A percentile compares a stretch with the other conserved stretches of the same genome.
Evolutionary conservation across 345 rosid genomes (phyloP).

Genomic region (Arabidopsis thaliana): DNA sequence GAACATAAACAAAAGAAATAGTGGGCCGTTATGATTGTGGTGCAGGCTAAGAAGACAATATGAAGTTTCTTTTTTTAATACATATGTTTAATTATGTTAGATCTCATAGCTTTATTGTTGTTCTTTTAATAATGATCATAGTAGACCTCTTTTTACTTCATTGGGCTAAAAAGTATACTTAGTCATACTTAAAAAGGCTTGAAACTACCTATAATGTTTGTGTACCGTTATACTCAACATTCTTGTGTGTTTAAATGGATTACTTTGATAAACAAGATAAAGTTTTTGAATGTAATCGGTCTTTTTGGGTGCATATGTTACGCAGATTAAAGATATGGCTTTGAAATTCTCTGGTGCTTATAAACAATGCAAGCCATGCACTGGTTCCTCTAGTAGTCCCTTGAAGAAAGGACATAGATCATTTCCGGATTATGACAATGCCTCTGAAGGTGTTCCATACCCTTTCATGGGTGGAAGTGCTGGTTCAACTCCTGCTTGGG

Average conservation of each 20-base stretch:
- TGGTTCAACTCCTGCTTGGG: conserved; percentile 96
- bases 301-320: conserved; percentile 15
- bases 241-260: background rate
- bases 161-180: conserved; percentile 2
- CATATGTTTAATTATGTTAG: conserved; percentile 12
- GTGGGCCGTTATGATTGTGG: conserved; percentile 31
- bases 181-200: conserved; percentile 4
- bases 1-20: conserved; percentile 17
- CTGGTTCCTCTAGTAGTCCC: conserved; percentile 70
- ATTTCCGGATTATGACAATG: conserved; percentile 72
- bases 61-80: conserved; percentile 1
- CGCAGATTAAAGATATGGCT: conserved; percentile 95
- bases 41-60: conserved; percentile 30
- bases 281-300: background rate
- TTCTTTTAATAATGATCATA: conserved; percentile 37
- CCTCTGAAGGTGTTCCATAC: conserved; percentile 82
- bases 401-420: conserved; percentile 66
- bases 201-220: conserved; percentile 6
- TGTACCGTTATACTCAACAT: conserved; percentile 7
- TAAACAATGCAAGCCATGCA: conserved; percentile 87
- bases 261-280: background rate
- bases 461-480: conserved; percentile 78
- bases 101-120: conserved; percentile 33
- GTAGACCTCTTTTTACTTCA: conserved; percentile 18
- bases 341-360: conserved; percentile 82